These are phyloP conservation scores for Oenanthe sinensis DNA, from an alignment of 129 eudicot genomes.

Conservation along the genomic window DNA sequence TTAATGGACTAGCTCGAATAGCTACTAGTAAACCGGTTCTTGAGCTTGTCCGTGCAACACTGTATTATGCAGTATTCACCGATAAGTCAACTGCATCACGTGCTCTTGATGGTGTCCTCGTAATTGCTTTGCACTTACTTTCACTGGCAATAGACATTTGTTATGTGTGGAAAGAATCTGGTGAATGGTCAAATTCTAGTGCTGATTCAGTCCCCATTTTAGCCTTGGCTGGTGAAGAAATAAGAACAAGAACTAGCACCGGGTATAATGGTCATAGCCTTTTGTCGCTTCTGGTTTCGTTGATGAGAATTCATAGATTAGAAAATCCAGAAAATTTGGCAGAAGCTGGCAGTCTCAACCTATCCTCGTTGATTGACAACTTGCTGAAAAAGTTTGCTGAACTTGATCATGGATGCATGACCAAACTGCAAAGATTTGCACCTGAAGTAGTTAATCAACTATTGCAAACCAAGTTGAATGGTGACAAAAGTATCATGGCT, in stretches of 20 bases:
- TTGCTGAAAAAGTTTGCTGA: slow-evolving; percentile 79
- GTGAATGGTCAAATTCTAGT: slow-evolving; percentile 27
- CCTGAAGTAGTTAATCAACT: slow-evolving; percentile 70
- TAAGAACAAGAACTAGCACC: slow-evolving; percentile 25
- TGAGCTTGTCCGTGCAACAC: slow-evolving; percentile 74
- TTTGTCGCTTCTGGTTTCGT: slow-evolving; percentile 76
- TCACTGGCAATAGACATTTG: slow-evolving; percentile 70
- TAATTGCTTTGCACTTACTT: slow-evolving; percentile 72
- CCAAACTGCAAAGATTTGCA: slow-evolving; percentile 45
- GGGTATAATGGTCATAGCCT: slow-evolving; percentile 58
- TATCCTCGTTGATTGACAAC: slow-evolving; percentile 54
- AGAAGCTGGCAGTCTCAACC: slow-evolving; percentile 63
- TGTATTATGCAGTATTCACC: slow-evolving; percentile 59
- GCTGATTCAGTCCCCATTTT: slow-evolving; percentile 49
- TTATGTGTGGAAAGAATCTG: slow-evolving; percentile 41
- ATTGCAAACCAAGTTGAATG: slow-evolving; percentile 21
- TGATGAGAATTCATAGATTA: slow-evolving; percentile 70
- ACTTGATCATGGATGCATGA: slow-evolving; percentile 59
- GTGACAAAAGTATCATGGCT: slow-evolving; percentile 22
- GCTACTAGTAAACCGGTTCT: slow-evolving; percentile 78
- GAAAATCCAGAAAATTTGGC: slow-evolving; percentile 30
- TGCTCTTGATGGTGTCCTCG: slow-evolving; percentile 78
- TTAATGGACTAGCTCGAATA: slow-evolving; percentile 55
- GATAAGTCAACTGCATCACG: slow-evolving; percentile 60
- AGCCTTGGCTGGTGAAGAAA: slow-evolving; percentile 73